Base-by-base conservation (phyloP, 1,284 basidiomycete genomes). In the Cystobasidiaceae sp. region DNA sequence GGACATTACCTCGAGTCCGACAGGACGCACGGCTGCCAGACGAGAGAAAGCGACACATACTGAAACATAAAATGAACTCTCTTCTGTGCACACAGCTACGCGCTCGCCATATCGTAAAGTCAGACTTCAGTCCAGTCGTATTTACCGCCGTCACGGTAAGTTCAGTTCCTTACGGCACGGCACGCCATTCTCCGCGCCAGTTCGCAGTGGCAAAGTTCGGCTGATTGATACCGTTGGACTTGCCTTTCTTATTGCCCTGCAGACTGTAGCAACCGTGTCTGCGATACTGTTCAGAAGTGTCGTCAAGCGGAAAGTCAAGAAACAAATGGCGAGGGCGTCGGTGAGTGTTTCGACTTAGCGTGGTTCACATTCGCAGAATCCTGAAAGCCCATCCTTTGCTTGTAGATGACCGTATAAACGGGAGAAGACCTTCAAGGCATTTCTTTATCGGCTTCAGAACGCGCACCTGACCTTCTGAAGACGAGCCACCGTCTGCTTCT, bases 251-350 rank as follows among this genome's bases (percentile, higher is more conserved):
- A 30, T 54, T 17, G 30, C 4, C 39, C 15, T 21, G n/a, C 51
- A 64, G 61, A 64, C 61, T 13, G 61, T 56, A 2, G 61, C 61
- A 4, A 64, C 61, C 13, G 61, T 64, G 1, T 64, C 61, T 13
- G 61, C 61, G 43, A 45, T 64, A 25, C 39, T 55, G 6, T 44
- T 64, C 33, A 45, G 45, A 23, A 44, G 39, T 4, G n/a, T 54
- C 41, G 61, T 50, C 8, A 34, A 55, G 39, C 48, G 50, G 7
- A 62, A 39, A 45, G 30, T 62, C 32, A 62, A 54, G 60, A 62
- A 51, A 23, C 48, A 60, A 30, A 34, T 60, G 28, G 48, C 37
- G 25, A 46, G 34, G 37, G 21, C 33, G 32, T 41, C 39, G 6
- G 54, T 56, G 33, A 56, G 52, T 34, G n/a, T n/a, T n/a, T n/a